phyloP scores from a whole-genome alignment of 108 stramenopile species.

The Skeletonema tropicum region DNA sequence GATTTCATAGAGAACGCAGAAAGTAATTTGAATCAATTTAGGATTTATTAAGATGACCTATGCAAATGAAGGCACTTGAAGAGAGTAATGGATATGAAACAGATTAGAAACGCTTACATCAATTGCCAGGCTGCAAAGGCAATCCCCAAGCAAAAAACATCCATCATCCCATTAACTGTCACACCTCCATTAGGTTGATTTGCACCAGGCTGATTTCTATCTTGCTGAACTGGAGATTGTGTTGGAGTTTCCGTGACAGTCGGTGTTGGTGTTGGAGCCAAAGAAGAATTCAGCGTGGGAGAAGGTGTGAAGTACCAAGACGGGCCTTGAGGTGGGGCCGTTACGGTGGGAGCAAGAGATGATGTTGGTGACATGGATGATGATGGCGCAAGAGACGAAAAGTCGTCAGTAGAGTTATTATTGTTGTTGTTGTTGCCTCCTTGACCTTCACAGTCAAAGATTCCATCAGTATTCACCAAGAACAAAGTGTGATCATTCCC shows the following conservation, averaged over 20 bases:
- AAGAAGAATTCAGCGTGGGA: not conserved
- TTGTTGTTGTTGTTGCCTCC: not conserved
- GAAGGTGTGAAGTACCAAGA: not conserved
- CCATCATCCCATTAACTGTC: not conserved
- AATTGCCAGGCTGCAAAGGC: not conserved
- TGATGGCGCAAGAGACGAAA: not conserved
- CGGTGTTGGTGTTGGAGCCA: not conserved
- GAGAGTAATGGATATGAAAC: not conserved
- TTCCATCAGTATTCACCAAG: slow-evolving; percentile 13
- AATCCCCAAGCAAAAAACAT: not conserved
- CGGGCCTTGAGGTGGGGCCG: no score
- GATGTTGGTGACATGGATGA: not conserved
- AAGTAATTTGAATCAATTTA: not conserved
- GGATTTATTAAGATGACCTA: not conserved
- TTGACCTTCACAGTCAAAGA: slow-evolving; percentile 1
- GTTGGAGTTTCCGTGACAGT: not conserved
- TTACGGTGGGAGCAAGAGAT: not conserved
- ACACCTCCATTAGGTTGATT: not conserved
- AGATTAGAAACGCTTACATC: not conserved
- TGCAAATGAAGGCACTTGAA: not conserved
- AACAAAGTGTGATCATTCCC: slow-evolving; percentile 44
- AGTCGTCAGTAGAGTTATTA: not conserved
- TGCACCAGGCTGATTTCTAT: not conserved
- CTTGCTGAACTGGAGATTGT: not conserved
- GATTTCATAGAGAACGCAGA: not conserved